Base-by-base conservation (phyloP, 2,329 filamentous ascomycete species). In the Alternaria novae-zelandiae region DNA sequence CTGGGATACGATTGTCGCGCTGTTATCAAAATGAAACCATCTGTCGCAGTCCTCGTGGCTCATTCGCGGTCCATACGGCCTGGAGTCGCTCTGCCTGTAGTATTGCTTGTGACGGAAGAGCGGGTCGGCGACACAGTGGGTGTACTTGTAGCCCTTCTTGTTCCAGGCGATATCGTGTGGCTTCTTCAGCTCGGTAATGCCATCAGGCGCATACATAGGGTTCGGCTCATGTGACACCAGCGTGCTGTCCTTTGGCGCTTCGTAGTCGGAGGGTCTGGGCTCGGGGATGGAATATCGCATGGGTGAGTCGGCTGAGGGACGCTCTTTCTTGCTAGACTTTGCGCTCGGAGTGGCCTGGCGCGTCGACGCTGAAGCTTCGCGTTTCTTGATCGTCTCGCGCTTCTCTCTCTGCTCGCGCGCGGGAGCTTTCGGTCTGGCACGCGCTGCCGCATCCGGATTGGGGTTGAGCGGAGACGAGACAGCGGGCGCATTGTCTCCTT, bases 21-120 rank as follows among this genome's bases (percentile, higher is more conserved):
- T 87, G 74, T 94, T 91, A 56, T 83, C 82, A 75, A 97, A 93
- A 75, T 91, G 91, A 78, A 97, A 92, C 77, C 92, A 91, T 10
- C 90, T 89, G 32, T 95, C 92, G 32, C 92, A 91, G 80, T 99
- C 96, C 78, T 98, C 95, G 75, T 96, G 97, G 82, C 91, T 96
- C 78, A 99, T 90, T 59, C 94, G 90, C 5, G 96, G 87, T 30
- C 90, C 89, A 74, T 92, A 94, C 0, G 96, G 96, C 63, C 89
- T 89, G 6, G 92, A 88, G 76, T 98, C 96, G 46, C 93, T 96
- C 64, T 93, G 90, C 64, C 94, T 91, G 81, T 97, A 97, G 83
- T 92, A 96, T 73, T 96, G 88, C 67, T 90, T 94, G 67, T 94
- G 93, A 7, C 93, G 90, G 74, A 97, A 97, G 20, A 87, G 85